Evolutionary conservation across 371 early-diverging fungal species (phyloP).

Genomic region (Rhizopus stolonifer): DNA sequence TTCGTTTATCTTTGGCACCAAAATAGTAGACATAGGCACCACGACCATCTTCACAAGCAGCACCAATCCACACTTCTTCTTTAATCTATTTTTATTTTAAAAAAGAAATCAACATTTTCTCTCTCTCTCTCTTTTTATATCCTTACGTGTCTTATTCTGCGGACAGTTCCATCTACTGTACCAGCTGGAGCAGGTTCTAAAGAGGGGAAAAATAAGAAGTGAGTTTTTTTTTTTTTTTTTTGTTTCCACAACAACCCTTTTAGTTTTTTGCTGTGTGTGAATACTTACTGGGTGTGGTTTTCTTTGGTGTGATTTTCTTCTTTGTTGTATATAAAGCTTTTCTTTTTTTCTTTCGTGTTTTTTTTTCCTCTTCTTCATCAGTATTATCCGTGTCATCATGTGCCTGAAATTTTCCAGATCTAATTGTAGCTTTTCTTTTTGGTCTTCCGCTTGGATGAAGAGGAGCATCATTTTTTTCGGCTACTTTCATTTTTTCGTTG

Average conservation of each 20-base stretch:
- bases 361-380: background rate
- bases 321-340: no score
- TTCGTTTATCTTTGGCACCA: conserved; percentile 15
- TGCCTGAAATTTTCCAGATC: background rate
- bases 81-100: background rate
- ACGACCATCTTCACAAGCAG: conserved; percentile 1
- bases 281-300: no score
- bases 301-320: no score
- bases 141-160: no score
- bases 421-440: background rate
- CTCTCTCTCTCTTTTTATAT: no score
- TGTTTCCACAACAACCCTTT: no score
- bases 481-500: background rate
- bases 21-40: conserved; percentile 16
- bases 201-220: no score
- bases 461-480: background rate
- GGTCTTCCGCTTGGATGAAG: background rate
- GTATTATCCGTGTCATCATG: no score
- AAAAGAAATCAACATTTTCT: background rate
- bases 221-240: no score
- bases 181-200: no score
- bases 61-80: conserved; percentile 21
- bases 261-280: no score
- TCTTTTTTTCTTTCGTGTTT: background rate
- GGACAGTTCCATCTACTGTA: no score